Base-by-base conservation (phyloP, 768 basidiomycete species). In the Boletus subparvulus region DNA sequence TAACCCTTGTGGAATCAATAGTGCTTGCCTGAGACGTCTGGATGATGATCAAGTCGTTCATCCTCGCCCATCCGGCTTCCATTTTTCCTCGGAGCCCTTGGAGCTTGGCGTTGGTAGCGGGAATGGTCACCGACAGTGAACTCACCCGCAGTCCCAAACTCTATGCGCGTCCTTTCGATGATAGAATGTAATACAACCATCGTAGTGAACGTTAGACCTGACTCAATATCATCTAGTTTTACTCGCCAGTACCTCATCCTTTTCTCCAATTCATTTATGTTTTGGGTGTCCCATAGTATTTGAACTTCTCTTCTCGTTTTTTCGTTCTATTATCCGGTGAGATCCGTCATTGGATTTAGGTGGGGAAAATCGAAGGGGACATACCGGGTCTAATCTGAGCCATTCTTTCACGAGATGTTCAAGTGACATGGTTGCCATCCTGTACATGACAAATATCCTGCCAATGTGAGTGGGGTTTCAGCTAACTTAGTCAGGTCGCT, bases 51-150 rank as follows among this genome's bases (percentile, higher is more conserved):
- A 95, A 72, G 69, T 94, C 90, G 66, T 95, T 95, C 90, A 95
- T 94, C 53, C 89, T 81, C n/a, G 89, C 80, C 82, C 88, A 93
- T 2, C 93, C 93, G 9, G 92, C 92, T 62, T 90, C 87, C 93
- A 95, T 94, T 60, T 74, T 79, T 2, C 86, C 91, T 63, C 91
- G 77, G 21, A 93, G 75, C 50, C 92, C 92, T 67, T 88, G 60
- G 5, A 36, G 36, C 19, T 48, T 7, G 50, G 36, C 30, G 30
- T 59, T 48, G 21, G 56, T 35, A 26, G 41, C 24, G 24, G 32
- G 28, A 33, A 61, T 28, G 51, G 24, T 19, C 17, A 55, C 21
- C 8, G 16, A 49, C 24, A 24, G 41, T 33, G 4, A 28, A 56
- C 70, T 57, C 68, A 87, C 92, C 92, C 54, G 92, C 91, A 24